Conservation (phyloP, 2,329 filamentous ascomycete genomes). For the Colletotrichum aenigma region DNA sequence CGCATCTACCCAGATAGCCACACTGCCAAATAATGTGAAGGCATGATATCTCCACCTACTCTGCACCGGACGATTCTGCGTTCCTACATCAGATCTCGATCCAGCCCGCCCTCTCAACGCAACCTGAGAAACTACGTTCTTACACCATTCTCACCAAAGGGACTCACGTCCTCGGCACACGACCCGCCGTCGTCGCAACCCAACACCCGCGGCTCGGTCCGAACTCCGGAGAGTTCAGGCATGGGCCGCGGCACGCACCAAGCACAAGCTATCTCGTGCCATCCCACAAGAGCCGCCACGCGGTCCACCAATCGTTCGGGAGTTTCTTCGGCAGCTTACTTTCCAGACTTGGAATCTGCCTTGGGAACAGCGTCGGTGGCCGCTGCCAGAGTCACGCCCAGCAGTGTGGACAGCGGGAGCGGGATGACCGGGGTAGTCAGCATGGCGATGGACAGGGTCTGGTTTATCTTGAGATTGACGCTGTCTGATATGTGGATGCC, state of each 20-base stretch:
- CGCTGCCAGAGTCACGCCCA: not conserved
- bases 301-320: not conserved
- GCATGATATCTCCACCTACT: not conserved
- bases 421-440: not conserved
- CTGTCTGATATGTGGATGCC: not conserved
- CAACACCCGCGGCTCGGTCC: not conserved
- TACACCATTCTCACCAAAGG: not conserved
- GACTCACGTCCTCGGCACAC: not conserved
- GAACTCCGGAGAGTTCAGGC: not conserved
- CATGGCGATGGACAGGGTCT: not conserved
- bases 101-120: not conserved
- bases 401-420: not conserved
- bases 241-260: not conserved
- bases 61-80: not conserved
- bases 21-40: not conserved
- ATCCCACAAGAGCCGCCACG: not conserved
- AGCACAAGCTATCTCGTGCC: not conserved
- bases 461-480: not conserved
- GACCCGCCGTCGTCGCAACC: not conserved
- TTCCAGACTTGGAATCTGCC: not conserved
- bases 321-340: not conserved
- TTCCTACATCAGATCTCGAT: not conserved
- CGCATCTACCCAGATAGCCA: not conserved
- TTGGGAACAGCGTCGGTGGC: not conserved
- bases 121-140: accelerated